Evolutionary conservation across 1,139 yeast genomes (phyloP), one percentile per base, ranked within the genome.

Genomic region (Yamadazyma oceani): DNA sequence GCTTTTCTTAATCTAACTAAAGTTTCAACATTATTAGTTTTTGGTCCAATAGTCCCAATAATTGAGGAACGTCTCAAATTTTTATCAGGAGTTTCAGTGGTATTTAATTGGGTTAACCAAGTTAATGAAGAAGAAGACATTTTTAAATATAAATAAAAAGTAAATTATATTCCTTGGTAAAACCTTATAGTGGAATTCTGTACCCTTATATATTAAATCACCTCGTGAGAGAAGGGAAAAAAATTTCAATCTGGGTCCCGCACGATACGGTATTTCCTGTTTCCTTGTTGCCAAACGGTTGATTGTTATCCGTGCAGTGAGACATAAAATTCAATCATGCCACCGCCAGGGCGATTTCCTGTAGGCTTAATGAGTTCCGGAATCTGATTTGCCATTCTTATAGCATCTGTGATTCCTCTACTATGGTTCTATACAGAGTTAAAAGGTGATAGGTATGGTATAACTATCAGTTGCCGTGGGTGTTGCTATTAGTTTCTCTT

Each of bases 11-110:
- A 80, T 63, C 82, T 80, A 57, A 84, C 89, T 63, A 92, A 72
- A 53, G 79, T 77, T 60, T 90, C 97, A 52, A 82, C 92, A 57
- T 75, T 69, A 81, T 92, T 92, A 69, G 97, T 87, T 75, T 88
- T 89, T 58, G 99, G 99, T 56, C 89, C 98, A 67, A 92, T 92
- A 55, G 98, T 92, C 64, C 98, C 97, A 59, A 92, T 90, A 70
- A 92, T 92, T 46, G 97, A 85, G 43, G 96, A 85, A 68, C 97
- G 88, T 74, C 98, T 92, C 64, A 80, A 76, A 63, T 82, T 82
- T 66, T 82, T 78, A 64, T 85, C 87, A 45, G 97, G 96, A 56
- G 88, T 81, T 53, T 75, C 78, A 49, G 78, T 67, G 55, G 84
- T 79, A 71, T 92, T 84, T 63, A 92, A 80, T 55, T 80, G 69